phyloP scores from a whole-genome alignment of 2,329 filamentous ascomycete species.

The Atkinsonella hypoxylon region DNA sequence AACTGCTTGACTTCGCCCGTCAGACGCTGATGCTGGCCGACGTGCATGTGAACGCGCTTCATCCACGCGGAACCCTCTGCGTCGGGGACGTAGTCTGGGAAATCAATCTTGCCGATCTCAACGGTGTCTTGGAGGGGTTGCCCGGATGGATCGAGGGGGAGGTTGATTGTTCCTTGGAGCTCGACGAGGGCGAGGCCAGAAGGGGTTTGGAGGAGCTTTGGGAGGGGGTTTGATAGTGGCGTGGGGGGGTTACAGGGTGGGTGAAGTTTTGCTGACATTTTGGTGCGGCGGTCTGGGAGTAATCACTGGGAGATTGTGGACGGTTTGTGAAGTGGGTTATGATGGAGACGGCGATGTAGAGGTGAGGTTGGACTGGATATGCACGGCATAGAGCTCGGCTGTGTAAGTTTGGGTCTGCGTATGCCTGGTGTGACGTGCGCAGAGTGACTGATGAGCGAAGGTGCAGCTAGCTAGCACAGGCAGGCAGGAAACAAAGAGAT shows the following conservation, averaged over 20 bases:
- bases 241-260: conserved; percentile 20
- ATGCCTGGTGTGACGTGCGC: no score
- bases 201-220: conserved; percentile 75
- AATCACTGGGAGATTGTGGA: no score
- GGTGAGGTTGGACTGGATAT: no score
- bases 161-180: conserved; percentile 82
- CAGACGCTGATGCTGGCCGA: conserved; percentile 80
- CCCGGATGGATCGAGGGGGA: conserved; percentile 36
- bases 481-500: no score
- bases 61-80: conserved; percentile 59
- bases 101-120: conserved; percentile 59
- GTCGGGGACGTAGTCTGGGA: conserved; percentile 55
- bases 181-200: conserved; percentile 82
- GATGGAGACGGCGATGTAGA: no score
- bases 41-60: conserved; percentile 78
- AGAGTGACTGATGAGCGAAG: no score
- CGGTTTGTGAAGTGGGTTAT: no score
- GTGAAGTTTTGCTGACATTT: conserved; percentile 28
- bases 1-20: conserved; percentile 86
- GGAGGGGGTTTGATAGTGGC: conserved; percentile 47
- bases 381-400: no score
- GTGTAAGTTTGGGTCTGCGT: no score
- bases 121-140: conserved; percentile 16
- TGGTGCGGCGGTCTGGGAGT: neutral
- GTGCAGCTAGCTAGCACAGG: no score